A percentile compares a stretch with the other conserved stretches of the same genome.
phyloP scores from a whole-genome alignment of 345 rosid genomes.

The Euphorbia lathyris region DNA sequence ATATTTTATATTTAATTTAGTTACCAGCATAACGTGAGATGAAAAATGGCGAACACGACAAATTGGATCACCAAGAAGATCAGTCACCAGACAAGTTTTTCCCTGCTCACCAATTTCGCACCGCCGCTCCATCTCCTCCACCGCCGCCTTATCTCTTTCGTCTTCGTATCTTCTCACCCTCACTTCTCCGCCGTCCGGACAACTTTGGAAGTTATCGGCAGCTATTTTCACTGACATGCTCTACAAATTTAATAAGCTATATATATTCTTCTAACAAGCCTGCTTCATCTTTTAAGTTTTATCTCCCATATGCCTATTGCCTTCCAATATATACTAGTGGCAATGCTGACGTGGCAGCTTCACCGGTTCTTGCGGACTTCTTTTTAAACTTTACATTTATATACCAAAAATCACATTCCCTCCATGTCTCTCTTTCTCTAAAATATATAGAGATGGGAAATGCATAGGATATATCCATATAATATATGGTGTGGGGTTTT shows the following conservation, averaged over 20 bases:
- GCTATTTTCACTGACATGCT: constrained; percentile 39
- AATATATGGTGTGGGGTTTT: too few relatives aligned
- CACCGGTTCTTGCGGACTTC: constrained; percentile 10
- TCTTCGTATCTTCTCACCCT: constrained; percentile 61
- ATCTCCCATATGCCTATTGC: neutral
- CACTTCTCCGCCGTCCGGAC: neutral
- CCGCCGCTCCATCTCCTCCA: constrained; percentile 59
- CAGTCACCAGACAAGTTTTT: constrained; percentile 58
- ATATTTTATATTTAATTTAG: too few relatives aligned
- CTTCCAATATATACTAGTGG: constrained; percentile 7
- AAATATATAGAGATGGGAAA: too few relatives aligned
- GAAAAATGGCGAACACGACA: constrained; percentile 69
- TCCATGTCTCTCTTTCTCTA: constrained; percentile 7
- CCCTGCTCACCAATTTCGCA: constrained; percentile 56
- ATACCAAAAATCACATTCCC: constrained; percentile 17
- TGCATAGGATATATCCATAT: too few relatives aligned
- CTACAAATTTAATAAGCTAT: neutral
- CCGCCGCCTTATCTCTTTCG: constrained; percentile 47
- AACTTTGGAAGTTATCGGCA: constrained; percentile 22
- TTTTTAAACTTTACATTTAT: neutral
- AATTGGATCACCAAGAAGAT: constrained; percentile 70
- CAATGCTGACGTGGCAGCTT: constrained; percentile 17
- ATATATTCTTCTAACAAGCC: neutral
- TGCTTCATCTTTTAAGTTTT: too few relatives aligned
- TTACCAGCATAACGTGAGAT: constrained; percentile 57